Evolutionary conservation across 306 rosid genomes (phyloP).

Genomic region (Purshia tridentata): DNA sequence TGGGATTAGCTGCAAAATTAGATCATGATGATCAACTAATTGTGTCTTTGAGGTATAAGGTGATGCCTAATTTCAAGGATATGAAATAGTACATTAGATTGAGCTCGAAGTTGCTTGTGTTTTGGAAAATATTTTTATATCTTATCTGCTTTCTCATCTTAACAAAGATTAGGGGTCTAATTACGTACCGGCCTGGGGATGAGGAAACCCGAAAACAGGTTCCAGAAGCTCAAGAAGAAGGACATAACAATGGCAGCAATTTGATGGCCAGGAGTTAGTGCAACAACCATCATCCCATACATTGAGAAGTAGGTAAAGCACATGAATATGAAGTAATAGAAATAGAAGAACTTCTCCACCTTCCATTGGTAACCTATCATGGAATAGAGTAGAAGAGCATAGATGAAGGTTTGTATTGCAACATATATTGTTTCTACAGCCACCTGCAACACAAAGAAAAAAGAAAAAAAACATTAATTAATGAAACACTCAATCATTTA

Average conservation of each 20-base stretch:
- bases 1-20: slow-evolving; percentile 30
- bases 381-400: slow-evolving; percentile 39
- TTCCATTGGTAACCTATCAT: slow-evolving; percentile 59
- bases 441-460: slow-evolving; percentile 39
- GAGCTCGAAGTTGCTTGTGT: background rate
- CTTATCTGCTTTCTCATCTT: background rate
- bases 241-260: slow-evolving; percentile 55
- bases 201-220: slow-evolving; percentile 69
- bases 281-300: slow-evolving; percentile 67
- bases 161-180: background rate
- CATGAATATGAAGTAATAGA: slow-evolving; percentile 66
- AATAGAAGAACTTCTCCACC: slow-evolving; percentile 46
- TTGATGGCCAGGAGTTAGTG: slow-evolving; percentile 56
- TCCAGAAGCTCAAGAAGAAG: slow-evolving; percentile 64
- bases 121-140: background rate
- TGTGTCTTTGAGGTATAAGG: no score
- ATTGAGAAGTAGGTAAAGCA: slow-evolving; percentile 56
- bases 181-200: slow-evolving; percentile 53
- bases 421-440: slow-evolving; percentile 59
- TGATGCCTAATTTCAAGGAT: no score
- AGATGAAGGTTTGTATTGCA: slow-evolving; percentile 40
- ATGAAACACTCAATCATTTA: background rate
- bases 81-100: no score
- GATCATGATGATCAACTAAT: background rate
- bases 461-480: background rate